These are phyloP conservation scores for Xylariales sp. DNA, from an alignment of 2,329 filamentous ascomycete genomes.

Conservation along the genomic window DNA sequence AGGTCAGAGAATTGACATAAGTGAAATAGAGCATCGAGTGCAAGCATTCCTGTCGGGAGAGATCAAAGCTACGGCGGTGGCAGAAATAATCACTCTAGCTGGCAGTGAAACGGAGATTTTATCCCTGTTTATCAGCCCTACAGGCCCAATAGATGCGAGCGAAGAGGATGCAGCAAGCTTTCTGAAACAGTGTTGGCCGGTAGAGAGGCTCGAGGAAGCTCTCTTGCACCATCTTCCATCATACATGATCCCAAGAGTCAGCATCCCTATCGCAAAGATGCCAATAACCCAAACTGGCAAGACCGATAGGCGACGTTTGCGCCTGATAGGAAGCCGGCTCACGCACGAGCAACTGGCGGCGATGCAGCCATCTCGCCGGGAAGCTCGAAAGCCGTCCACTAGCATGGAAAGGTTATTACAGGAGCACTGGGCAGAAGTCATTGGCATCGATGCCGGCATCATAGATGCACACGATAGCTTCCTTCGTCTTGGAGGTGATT, in stretches of 20 bases:
- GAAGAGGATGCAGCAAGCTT: no score
- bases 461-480: neutral
- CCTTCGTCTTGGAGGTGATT: neutral
- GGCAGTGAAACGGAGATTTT: no score
- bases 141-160: no score
- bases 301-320: neutral
- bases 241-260: neutral
- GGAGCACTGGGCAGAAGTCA: neutral
- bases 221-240: neutral
- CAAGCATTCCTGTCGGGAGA: no score
- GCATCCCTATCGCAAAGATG: neutral
- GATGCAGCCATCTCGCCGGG: neutral
- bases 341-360: neutral
- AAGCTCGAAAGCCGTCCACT: neutral
- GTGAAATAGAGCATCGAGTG: constrained; percentile 7
- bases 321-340: neutral
- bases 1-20: constrained; percentile 7
- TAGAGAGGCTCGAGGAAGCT: no score
- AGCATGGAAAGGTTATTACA: neutral
- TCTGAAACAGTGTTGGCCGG: no score
- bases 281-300: neutral
- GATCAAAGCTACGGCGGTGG: no score
- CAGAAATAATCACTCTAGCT: no score
- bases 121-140: no score
- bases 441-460: neutral